Evolutionary conservation across 129 eudicot genomes (phyloP), one percentile per base, ranked within the genome.

Genomic region (Artemisia annua): DNA sequence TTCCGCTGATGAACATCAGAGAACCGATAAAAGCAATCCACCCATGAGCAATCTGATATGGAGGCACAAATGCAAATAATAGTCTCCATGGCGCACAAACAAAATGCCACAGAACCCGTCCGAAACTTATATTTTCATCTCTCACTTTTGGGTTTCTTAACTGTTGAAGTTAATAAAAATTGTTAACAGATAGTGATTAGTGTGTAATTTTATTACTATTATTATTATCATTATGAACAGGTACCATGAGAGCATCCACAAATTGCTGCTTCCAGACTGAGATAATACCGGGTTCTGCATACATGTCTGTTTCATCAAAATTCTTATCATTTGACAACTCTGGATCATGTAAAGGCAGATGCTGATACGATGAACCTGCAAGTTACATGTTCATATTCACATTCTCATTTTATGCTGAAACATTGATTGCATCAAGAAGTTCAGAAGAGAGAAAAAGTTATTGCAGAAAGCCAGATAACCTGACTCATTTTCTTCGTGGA

Each of bases 51-150:
- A 93, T 93, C 78, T 93, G 92, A 86, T 88, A 84, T 0, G 98
- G 98, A 70, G 98, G 97, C 50, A 90, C 98, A 81, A 87, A 81
- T 9, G 98, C 98, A 82, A 93, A 93, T 51, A 93, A 66, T 53
- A 93, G 24, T 76, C 79, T 86, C 98, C 98, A 93, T 48, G 98
- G 98, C 59, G 78, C 82, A 62, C 82, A 83, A 59, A 93, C 79
- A 57, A 71, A 77, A 77, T 89, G 82, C 97, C 92, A 93, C 3
- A 81, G 48, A 58, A 77, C 67, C 43, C 74, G 76, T 65, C 80
- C 85, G 63, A 75, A 26, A 65, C 83, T 53, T 50, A 76, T 82
- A 51, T 48, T 74, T 60, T 20, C 69, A 22, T 83, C 78, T 73
- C 83, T 89, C 44, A 81, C 48, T 84, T 79, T 83, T 26, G 76